phyloP scores from a whole-genome alignment of 1,284 basidiomycete species.

The Malassezia pachydermatis region DNA sequence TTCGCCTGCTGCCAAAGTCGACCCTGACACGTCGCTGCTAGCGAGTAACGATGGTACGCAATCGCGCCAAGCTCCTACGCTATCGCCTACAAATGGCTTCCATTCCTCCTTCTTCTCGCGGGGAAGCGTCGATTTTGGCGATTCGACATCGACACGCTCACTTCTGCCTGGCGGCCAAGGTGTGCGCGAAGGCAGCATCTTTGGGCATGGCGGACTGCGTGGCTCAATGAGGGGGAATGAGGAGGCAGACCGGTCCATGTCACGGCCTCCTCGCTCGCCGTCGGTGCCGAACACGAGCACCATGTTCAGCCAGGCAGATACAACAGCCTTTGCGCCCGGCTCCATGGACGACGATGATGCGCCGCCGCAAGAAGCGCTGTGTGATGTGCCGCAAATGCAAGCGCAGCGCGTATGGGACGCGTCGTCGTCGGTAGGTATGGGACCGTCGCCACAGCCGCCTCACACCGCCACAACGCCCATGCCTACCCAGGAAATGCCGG shows the following conservation, averaged over 20 bases:
- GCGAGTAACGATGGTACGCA: constrained; percentile 21
- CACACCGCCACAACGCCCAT: background rate
- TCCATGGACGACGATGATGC: constrained; percentile 19
- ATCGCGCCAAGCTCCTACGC: constrained; percentile 15
- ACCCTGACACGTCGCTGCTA: constrained; percentile 25
- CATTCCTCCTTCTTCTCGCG: constrained; percentile 35
- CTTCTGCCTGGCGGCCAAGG: constrained; percentile 19
- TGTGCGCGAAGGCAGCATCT: constrained; percentile 31
- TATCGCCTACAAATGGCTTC: constrained; percentile 27
- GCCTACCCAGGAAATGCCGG: background rate
- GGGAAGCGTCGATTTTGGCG: constrained; percentile 15
- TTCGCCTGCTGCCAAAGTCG: constrained; percentile 8
- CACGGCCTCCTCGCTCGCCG: constrained; percentile 7
- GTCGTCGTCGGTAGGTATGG: background rate
- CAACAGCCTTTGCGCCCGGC: background rate
- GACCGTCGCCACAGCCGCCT: background rate
- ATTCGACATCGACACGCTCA: constrained; percentile 14
- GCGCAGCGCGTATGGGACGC: background rate
- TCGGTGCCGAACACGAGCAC: background rate
- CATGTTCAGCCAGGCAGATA: background rate
- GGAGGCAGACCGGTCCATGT: constrained; percentile 8
- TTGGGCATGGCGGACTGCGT: constrained; percentile 32
- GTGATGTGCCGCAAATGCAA: constrained; percentile 4
- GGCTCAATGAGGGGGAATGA: constrained; percentile 15
- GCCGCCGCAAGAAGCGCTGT: constrained; percentile 13